phyloP scores from a whole-genome alignment of 164 flowering plant genomes.

The Tetrastigma voinierianum region DNA sequence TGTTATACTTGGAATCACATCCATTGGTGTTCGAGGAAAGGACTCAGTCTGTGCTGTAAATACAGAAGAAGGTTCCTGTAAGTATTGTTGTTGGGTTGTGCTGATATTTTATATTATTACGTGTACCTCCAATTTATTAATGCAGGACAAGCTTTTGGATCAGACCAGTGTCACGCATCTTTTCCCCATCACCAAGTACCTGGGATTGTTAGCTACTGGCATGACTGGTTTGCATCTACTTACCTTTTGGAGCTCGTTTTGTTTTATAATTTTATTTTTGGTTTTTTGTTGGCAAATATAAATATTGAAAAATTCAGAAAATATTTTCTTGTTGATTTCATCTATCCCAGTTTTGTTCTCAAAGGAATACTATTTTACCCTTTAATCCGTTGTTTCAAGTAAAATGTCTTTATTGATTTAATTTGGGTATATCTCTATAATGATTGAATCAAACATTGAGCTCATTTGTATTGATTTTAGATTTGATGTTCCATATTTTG shows the following conservation, averaged over 20 bases:
- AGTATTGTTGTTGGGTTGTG: constrained; percentile 23
- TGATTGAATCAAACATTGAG: no score
- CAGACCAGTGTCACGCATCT: constrained; percentile 89
- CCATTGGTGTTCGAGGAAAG: constrained; percentile 94
- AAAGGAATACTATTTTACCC: no score
- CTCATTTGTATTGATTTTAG: no score
- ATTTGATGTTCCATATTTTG: no score
- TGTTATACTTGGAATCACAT: constrained; percentile 81
- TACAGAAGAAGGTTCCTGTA: constrained; percentile 98
- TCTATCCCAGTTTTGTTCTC: no score
- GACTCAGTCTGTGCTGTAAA: constrained; percentile 94
- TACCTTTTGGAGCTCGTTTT: not conserved
- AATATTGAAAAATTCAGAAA: not conserved
- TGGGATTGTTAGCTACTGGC: constrained; percentile 93
- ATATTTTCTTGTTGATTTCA: no score
- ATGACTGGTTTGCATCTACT: constrained; percentile 68
- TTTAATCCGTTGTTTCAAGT: no score
- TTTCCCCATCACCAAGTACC: constrained; percentile 79
- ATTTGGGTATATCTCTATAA: no score
- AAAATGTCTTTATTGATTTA: no score
- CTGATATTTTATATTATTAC: not conserved
- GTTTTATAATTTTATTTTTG: no score
- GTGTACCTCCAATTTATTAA: constrained; percentile 1
- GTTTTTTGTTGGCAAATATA: no score
- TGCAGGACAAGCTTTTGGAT: constrained; percentile 99